These are phyloP conservation scores for Erysimum cheiri DNA, from an alignment of 441 rosid species.

Conservation along the genomic window DNA sequence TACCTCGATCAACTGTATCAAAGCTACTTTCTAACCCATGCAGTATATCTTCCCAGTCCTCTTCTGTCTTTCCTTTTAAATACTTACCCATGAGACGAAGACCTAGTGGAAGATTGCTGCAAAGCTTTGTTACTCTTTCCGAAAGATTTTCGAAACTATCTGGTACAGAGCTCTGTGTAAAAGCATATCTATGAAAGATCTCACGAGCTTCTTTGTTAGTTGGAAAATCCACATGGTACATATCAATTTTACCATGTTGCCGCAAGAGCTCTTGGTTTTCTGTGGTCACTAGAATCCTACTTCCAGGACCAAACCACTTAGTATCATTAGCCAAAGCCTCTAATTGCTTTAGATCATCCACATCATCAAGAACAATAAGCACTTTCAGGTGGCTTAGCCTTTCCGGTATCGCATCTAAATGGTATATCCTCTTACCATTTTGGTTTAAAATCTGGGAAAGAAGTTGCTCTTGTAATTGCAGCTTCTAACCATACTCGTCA, in stretches of 20 bases:
- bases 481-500: not conserved
- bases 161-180: not conserved
- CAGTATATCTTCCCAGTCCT: conserved; percentile 26
- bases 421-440: not conserved
- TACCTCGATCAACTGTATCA: not conserved
- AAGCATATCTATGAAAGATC: conserved; percentile 34
- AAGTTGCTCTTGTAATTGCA: not conserved
- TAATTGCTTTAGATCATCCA: not conserved
- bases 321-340: conserved; percentile 17
- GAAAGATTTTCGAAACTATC: not conserved
- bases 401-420: conserved; percentile 28
- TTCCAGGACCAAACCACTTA: conserved; percentile 31
- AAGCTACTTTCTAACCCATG: not conserved
- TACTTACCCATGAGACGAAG: too few relatives aligned
- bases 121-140: not conserved
- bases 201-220: conserved; percentile 12
- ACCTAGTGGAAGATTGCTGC: too few relatives aligned
- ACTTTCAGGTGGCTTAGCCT: conserved; percentile 15
- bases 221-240: too few relatives aligned
- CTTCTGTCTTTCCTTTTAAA: too few relatives aligned
- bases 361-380: conserved; percentile 29
- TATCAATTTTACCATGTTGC: not conserved
- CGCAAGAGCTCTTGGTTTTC: conserved; percentile 14
- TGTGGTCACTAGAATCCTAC: conserved; percentile 19
- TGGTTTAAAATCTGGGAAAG: conserved; percentile 8